Evolutionary conservation across 1,139 yeast species (phyloP), one percentile per base, ranked within the genome.

Genomic region (Yamadazyma sp.): DNA sequence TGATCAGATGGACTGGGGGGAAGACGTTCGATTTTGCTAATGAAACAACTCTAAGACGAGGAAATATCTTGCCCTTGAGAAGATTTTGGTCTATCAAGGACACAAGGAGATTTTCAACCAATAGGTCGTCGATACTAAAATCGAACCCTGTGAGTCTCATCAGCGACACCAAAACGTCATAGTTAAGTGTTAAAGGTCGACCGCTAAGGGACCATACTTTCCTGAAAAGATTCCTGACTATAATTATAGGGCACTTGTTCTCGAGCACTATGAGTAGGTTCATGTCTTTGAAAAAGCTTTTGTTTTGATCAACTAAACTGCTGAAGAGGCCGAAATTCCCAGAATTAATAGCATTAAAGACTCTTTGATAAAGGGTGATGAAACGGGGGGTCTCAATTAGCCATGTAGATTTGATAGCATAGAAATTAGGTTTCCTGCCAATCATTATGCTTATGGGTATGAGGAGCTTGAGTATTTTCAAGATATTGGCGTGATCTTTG

Each of bases 391-490:
- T 25, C 8, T 36, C 16, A 9, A 38, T 30, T 37, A 57, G 62
- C 39, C 50, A 58, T 1, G 46, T 37, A 5, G 48, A 43, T 2
- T 38, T 34, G 3, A 76, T 41, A 17, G 50, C 49, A 0, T 40
- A 36, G 32, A 70, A 60, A 38, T 70, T 67, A 2, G 81, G 79
- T 2, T 60, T 51, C 40, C 68, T 76, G 0, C 86, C 86, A 24
- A 79, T 64, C 1, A 77, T 52, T n/a, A 81, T 56, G 10, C 79
- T 76, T 8, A 73, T 54, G 0, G 95, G 87, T 1, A 84, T 54
- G 32, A 86, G 63, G 43, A 77, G 75, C 39, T 73, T 66, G 30
- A 83, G 58, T 10, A 79, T 66, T 10, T 56, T 53, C 29, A 70
- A 52, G 39, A 69, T 50, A 53, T 73, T 73, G 14, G 55, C 45